Conservation (phyloP, 2,329 filamentous ascomycete genomes). For the Cercospora canescens region DNA sequence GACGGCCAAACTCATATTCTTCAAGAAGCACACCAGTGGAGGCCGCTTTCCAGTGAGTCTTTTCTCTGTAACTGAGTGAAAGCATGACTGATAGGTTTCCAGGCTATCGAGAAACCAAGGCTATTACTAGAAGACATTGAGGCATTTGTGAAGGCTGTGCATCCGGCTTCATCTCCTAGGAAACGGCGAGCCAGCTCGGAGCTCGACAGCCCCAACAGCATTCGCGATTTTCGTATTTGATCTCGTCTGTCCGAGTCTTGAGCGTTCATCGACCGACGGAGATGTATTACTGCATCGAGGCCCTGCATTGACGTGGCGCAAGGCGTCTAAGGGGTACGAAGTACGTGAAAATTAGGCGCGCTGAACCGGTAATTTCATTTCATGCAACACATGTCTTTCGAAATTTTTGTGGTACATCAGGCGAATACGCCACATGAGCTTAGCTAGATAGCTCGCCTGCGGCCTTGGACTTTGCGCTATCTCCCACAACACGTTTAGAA, state of each 20-base stretch:
- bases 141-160: not conserved
- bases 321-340: not conserved
- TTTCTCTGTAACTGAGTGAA: not conserved
- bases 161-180: not conserved
- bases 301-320: not conserved
- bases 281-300: not conserved
- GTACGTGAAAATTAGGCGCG: not conserved
- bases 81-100: not conserved
- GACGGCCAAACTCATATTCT: slow-evolving; percentile 42
- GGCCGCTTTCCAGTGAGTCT: slow-evolving; percentile 37
- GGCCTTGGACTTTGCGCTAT: not conserved
- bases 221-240: not conserved
- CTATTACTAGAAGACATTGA: not conserved
- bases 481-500: not conserved
- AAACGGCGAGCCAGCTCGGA: not conserved
- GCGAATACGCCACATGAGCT: not conserved
- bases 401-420: too few relatives aligned
- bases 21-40: slow-evolving; percentile 40
- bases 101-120: not conserved
- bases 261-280: not conserved
- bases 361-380: too few relatives aligned
- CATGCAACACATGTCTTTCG: too few relatives aligned
- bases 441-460: not conserved
- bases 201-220: not conserved
- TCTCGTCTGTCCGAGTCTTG: not conserved